Conservation (phyloP, 2,329 filamentous ascomycete species). For the Leptographium radiaticola region DNA sequence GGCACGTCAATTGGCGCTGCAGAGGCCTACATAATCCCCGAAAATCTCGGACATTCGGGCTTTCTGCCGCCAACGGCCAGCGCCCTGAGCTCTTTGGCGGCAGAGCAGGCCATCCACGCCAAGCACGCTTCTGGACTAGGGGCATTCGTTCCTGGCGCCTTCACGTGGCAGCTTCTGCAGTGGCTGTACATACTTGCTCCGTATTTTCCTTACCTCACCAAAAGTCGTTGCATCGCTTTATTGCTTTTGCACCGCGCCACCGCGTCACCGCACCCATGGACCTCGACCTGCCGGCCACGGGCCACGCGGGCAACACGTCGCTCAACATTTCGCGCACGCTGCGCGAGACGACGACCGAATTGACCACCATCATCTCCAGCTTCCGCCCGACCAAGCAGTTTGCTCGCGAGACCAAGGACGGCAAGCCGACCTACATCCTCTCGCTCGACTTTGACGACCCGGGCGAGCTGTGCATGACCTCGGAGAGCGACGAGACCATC, state of each 20-base stretch:
- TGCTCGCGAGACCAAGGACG: conserved; percentile 40
- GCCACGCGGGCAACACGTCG: conserved; percentile 24
- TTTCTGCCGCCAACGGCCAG: background rate
- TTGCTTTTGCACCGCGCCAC: too few species aligned
- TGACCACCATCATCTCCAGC: conserved; percentile 63
- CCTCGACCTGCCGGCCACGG: conserved; percentile 29
- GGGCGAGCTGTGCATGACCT: conserved; percentile 82
- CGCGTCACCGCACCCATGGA: conserved; percentile 31
- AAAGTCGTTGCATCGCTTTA: too few species aligned
- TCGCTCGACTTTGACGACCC: conserved; percentile 95
- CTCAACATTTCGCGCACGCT: conserved; percentile 38
- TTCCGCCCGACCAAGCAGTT: conserved; percentile 71
- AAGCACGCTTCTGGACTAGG: too few species aligned
- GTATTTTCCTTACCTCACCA: too few species aligned
- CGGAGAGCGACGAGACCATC: conserved; percentile 86
- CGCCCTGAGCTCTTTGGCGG: background rate
- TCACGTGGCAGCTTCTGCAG: background rate
- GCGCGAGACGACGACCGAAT: conserved; percentile 44
- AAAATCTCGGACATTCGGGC: conserved; percentile 5
- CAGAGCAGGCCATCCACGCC: too few species aligned
- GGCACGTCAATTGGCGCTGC: background rate
- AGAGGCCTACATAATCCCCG: too few species aligned
- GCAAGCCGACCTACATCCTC: conserved; percentile 52
- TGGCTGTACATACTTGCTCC: too few species aligned
- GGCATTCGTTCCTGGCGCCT: background rate